These are phyloP conservation scores for Sphagnum contortum DNA, from an alignment of 225 moss, liverwort and hornwort species.

Conservation along the genomic window DNA sequence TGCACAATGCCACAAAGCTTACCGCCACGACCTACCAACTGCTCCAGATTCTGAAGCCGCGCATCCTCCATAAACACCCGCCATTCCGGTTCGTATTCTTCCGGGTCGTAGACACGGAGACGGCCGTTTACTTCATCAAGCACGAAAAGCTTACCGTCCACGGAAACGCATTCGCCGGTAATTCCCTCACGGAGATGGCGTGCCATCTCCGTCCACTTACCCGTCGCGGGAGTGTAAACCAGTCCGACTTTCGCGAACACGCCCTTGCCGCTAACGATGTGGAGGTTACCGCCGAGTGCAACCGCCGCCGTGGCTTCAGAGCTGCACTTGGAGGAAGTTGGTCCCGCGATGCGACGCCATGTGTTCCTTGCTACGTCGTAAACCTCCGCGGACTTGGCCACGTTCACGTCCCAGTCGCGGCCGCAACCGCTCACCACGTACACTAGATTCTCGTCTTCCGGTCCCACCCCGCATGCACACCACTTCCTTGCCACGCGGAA, in stretches of 20 bases:
- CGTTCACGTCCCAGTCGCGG: conserved; percentile 6
- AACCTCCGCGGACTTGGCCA: conserved; percentile 6
- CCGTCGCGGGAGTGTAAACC: conserved; percentile 1
- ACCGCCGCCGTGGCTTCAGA: conserved; percentile 13
- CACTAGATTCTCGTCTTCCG: not conserved
- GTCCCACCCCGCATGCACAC: conserved; percentile 11
- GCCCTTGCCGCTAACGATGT: conserved; percentile 12
- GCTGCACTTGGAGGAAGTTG: conserved; percentile 11
- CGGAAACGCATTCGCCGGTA: conserved; percentile 5
- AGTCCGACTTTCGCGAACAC: conserved; percentile 9
- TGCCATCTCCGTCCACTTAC: conserved; percentile 8
- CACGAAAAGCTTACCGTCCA: conserved; percentile 3
- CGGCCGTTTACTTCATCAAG: conserved; percentile 2
- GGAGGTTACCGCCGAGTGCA: conserved; percentile 3
- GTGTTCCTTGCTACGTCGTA: conserved; percentile 3
- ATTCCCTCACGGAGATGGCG: conserved; percentile 5
- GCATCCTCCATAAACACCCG: conserved; percentile 6
- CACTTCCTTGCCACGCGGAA: conserved; percentile 9
- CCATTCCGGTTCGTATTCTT: conserved; percentile 1
- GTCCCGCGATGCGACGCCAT: not conserved
- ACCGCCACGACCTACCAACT: conserved; percentile 1
- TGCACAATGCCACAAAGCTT: conserved; percentile 10
- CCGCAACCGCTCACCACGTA: conserved; percentile 10
- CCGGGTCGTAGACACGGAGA: conserved; percentile 6
- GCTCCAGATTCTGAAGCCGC: conserved; percentile 1